phyloP scores from a whole-genome alignment of 2,329 filamentous ascomycete species.

The Bipolaris gigantea region DNA sequence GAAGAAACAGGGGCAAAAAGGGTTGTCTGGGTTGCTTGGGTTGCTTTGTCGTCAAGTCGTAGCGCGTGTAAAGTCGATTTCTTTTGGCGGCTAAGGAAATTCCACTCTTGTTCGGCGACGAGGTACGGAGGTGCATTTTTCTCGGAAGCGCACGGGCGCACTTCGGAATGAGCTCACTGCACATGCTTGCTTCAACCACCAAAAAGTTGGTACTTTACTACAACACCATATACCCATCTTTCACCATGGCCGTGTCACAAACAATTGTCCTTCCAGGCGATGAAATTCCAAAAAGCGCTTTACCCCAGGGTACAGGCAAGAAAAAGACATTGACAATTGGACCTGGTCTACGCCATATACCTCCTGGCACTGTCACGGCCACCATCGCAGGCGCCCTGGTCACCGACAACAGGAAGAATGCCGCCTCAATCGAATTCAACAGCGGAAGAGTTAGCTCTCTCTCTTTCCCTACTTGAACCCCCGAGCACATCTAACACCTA shows the following conservation, averaged over 20 bases:
- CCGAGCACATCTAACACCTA: conserved; percentile 4
- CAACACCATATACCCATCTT: neutral
- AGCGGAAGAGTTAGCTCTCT: conserved; percentile 62
- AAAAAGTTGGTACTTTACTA: neutral
- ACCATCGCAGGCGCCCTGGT: conserved; percentile 69
- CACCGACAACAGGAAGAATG: conserved; percentile 72
- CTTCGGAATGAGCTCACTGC: conserved; percentile 21
- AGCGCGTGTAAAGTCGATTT: conserved; percentile 4
- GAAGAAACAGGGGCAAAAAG: neutral
- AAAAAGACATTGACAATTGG: conserved; percentile 74
- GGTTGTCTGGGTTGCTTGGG: neutral
- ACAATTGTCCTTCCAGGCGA: conserved; percentile 84
- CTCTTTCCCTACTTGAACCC: conserved; percentile 8
- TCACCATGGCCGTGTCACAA: conserved; percentile 57
- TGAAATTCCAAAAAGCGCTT: conserved; percentile 62
- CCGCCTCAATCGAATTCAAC: conserved; percentile 74
- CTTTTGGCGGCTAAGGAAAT: conserved; percentile 26
- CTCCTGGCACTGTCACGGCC: conserved; percentile 71
- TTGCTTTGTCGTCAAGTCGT: conserved; percentile 1
- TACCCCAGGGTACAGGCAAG: conserved; percentile 67
- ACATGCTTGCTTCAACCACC: conserved; percentile 5
- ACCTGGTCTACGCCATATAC: conserved; percentile 79
- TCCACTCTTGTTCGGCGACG: conserved; percentile 19
- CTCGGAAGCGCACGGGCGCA: conserved; percentile 15
- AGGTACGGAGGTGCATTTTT: conserved; percentile 16